These are phyloP conservation scores for Chalaropsis ovoidea DNA, from an alignment of 2,329 filamentous ascomycete species.

Conservation along the genomic window DNA sequence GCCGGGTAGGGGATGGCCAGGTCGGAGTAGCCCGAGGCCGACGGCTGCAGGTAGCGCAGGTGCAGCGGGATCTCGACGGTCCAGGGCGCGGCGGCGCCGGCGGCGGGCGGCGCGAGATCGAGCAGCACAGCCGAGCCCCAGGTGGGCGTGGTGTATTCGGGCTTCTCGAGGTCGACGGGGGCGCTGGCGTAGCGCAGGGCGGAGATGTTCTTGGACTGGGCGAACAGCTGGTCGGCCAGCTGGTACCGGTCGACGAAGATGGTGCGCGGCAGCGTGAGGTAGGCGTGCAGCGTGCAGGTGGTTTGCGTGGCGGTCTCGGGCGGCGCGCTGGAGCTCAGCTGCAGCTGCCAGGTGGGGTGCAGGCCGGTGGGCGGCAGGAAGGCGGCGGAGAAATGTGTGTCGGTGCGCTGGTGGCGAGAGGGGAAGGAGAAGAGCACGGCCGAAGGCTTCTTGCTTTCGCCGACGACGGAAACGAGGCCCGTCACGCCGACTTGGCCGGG, in stretches of 20 bases:
- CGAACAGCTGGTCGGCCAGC: conserved; percentile 63
- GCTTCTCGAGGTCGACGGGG: conserved; percentile 82
- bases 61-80: conserved; percentile 69
- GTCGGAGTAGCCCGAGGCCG: conserved; percentile 42
- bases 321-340: conserved; percentile 44
- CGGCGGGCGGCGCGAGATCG: conserved; percentile 52
- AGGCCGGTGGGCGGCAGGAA: conserved; percentile 68
- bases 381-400: conserved; percentile 47
- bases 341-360: conserved; percentile 68
- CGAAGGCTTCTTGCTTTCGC: conserved; percentile 60
- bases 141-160: conserved; percentile 61
- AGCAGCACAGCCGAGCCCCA: conserved; percentile 77
- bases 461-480: conserved; percentile 68
- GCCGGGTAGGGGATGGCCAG: conserved; percentile 66
- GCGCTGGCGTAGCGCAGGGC: conserved; percentile 58
- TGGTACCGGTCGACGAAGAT: conserved; percentile 87
- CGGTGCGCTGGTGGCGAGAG: conserved; percentile 58
- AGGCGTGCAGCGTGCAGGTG: conserved; percentile 64
- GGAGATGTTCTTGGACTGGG: conserved; percentile 67
- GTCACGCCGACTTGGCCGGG: conserved; percentile 66
- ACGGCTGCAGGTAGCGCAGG: conserved; percentile 66
- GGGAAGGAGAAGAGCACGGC: conserved; percentile 76
- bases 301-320: conserved; percentile 38
- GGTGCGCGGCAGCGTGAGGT: conserved; percentile 69
- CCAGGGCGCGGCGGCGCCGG: conserved; percentile 39